These are phyloP conservation scores for Euclidium syriacum DNA, from an alignment of 345 rosid species.

Conservation along the genomic window DNA sequence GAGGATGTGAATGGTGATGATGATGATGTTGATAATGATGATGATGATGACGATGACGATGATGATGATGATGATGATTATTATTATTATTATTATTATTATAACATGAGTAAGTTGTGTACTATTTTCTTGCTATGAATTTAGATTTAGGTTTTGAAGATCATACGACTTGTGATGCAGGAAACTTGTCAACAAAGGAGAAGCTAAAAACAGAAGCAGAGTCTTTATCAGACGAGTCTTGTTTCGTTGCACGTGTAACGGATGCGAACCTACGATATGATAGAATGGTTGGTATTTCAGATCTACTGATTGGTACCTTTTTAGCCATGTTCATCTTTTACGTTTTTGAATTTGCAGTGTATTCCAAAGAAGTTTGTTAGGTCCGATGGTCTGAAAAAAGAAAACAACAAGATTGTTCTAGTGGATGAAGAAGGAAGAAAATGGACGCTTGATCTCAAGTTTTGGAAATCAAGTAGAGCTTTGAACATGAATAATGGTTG, in stretches of 20 bases:
- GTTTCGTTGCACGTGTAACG: not conserved
- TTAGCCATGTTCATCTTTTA: not conserved
- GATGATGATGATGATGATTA: too few species aligned
- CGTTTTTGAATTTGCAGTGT: not conserved
- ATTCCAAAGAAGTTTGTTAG: not conserved
- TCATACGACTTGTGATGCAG: not conserved
- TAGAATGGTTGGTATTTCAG: not conserved
- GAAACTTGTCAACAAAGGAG: not conserved
- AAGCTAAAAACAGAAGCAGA: not conserved
- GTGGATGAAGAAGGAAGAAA: not conserved
- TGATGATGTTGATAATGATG: too few species aligned
- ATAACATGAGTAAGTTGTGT: not conserved
- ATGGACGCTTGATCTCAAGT: not conserved
- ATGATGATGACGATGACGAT: too few species aligned
- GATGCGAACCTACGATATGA: not conserved
- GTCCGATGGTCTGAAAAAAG: not conserved
- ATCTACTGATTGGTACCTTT: not conserved
- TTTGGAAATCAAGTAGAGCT: not conserved
- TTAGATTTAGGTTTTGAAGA: not conserved
- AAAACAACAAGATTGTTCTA: not conserved
- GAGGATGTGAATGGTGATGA: too few species aligned
- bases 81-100: too few species aligned
- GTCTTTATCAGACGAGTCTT: not conserved
- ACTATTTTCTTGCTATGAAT: not conserved
- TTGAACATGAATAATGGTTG: slow-evolving; percentile 6